Conservation (phyloP, 177 flowering plant species). For the Telopea speciosissima region DNA sequence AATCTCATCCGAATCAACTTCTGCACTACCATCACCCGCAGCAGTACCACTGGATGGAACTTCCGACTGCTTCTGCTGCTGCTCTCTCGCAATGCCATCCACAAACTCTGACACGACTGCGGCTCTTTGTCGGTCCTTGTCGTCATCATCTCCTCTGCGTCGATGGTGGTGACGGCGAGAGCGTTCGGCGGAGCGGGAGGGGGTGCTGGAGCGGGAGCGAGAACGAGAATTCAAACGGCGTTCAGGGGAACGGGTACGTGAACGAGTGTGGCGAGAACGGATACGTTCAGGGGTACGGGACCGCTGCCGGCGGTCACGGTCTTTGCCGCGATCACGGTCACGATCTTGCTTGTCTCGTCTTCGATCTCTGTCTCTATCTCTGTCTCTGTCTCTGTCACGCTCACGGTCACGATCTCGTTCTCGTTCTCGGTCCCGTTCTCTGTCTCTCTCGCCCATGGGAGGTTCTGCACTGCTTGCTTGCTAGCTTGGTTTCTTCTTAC, state of each 20-base stretch:
- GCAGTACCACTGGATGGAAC: background rate
- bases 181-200: constrained; percentile 37
- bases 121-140: constrained; percentile 27
- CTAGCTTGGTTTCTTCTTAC: background rate
- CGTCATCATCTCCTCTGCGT: constrained; percentile 33
- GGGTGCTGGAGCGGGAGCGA: constrained; percentile 37
- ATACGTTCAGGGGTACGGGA: constrained; percentile 46
- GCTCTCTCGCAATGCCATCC: constrained; percentile 55
- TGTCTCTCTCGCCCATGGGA: constrained; percentile 12
- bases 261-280: constrained; percentile 40
- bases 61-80: constrained; percentile 27
- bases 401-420: constrained; percentile 17
- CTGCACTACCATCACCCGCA: constrained; percentile 23
- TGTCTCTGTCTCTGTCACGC: constrained; percentile 15
- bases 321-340: constrained; percentile 13
- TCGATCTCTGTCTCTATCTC: constrained; percentile 15
- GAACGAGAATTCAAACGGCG: constrained; percentile 33
- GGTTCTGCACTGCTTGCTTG: background rate
- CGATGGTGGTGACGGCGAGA: constrained; percentile 39
- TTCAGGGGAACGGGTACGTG: constrained; percentile 46
- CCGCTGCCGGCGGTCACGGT: constrained; percentile 21
- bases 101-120: constrained; percentile 45
- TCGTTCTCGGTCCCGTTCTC: constrained; percentile 21
- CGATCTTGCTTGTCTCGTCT: background rate
- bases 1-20: constrained; percentile 57